Evolutionary conservation across 805 yeast species (phyloP).

Genomic region (Pichia deserticola): DNA sequence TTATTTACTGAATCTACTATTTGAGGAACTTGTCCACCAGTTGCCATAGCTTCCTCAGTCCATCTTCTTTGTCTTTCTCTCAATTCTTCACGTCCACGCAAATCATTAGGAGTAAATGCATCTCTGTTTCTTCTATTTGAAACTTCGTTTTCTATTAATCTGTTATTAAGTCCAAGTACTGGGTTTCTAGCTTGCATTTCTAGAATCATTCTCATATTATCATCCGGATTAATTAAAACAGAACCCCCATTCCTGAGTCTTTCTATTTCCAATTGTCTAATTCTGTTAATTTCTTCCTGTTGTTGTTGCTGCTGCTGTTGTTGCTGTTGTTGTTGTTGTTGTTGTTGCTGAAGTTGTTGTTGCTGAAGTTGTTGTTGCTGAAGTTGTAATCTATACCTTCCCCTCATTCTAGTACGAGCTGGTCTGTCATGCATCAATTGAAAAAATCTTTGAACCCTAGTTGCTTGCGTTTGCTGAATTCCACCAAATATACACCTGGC

Average conservation of each 20-base stretch:
- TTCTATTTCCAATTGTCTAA: neutral
- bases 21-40: too few species aligned
- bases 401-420: slow-evolving; percentile 7
- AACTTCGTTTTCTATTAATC: neutral
- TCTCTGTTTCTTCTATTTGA: neutral
- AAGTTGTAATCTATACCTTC: slow-evolving; percentile 5
- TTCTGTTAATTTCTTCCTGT: neutral
- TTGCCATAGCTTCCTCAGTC: too few species aligned
- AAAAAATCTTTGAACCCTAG: slow-evolving; percentile 27
- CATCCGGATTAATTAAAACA: neutral
- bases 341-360: neutral
- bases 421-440: slow-evolving; percentile 19
- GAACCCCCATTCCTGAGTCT: slow-evolving; percentile 11
- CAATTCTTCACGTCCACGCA: neutral
- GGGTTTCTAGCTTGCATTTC: slow-evolving; percentile 1
- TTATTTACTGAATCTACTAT: neutral
- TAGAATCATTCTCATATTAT: neutral
- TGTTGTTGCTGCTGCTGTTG: neutral
- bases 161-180: neutral
- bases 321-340: neutral
- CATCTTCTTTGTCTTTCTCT: neutral
- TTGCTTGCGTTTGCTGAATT: slow-evolving; percentile 24
- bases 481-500: slow-evolving; percentile 25
- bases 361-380: slow-evolving; percentile 11
- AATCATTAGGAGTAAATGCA: neutral